A percentile compares a stretch with the other conserved stretches of the same genome.
phyloP scores from a whole-genome alignment of 164 flowering plant genomes.

The Vitis labrusca region DNA sequence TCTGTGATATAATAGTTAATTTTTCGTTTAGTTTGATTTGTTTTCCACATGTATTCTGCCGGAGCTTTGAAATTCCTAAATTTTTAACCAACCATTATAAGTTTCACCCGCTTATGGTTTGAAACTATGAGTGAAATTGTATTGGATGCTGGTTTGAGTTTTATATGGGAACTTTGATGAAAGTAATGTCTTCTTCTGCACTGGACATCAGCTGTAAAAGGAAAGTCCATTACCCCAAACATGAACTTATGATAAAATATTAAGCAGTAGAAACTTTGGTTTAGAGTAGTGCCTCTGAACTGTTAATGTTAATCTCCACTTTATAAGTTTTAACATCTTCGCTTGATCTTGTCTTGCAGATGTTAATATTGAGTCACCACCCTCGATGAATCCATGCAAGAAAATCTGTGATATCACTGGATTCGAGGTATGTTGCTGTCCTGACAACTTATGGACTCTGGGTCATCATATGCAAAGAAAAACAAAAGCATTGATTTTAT shows the following conservation, averaged over 20 bases:
- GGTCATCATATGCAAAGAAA: too few species aligned
- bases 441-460: not conserved
- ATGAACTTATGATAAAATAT: not conserved
- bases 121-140: too few species aligned
- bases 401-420: slow-evolving; percentile 88
- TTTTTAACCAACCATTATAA: too few species aligned
- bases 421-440: slow-evolving; percentile 56
- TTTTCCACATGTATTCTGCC: too few species aligned
- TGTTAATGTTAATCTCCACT: not conserved
- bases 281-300: not conserved
- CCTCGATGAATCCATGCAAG: slow-evolving; percentile 75
- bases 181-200: too few species aligned
- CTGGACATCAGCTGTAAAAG: too few species aligned
- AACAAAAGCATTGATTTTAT: not conserved
- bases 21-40: not conserved
- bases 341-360: slow-evolving; percentile 42
- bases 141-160: too few species aligned
- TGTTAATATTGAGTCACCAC: slow-evolving; percentile 84
- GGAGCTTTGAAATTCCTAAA: too few species aligned
- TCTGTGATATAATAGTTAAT: too few species aligned
- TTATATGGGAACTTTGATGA: too few species aligned
- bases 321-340: not conserved
- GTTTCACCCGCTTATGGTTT: too few species aligned
- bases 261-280: not conserved
- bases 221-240: not conserved